A percentile compares a stretch with the other conserved stretches of the same genome.
These are phyloP conservation scores for Casuarina equisetifolia DNA, from an alignment of 306 rosid species.

Conservation along the genomic window DNA sequence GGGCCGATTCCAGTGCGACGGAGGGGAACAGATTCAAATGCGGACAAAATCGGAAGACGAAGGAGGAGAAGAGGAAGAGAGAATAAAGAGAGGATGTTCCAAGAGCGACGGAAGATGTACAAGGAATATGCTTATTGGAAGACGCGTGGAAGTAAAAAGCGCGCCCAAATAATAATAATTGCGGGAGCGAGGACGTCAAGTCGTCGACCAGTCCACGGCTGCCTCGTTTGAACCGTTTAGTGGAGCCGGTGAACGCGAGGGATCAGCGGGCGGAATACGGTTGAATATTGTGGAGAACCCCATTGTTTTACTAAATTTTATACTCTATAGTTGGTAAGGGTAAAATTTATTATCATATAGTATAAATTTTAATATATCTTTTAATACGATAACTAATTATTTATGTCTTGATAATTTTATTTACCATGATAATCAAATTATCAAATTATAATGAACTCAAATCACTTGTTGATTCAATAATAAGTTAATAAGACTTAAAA, in stretches of 20 bases:
- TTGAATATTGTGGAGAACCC: too few species aligned
- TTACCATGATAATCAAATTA: too few species aligned
- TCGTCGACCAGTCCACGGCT: neutral
- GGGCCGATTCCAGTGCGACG: neutral
- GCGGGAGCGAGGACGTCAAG: neutral
- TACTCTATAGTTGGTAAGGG: too few species aligned
- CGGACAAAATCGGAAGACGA: neutral
- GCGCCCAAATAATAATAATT: neutral
- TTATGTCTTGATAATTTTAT: too few species aligned
- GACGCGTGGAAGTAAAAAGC: neutral
- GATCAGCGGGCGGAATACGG: too few species aligned
- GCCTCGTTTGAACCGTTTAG: neutral
- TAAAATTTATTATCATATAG: too few species aligned
- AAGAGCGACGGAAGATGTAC: neutral
- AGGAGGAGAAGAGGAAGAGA: neutral
- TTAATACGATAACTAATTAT: too few species aligned
- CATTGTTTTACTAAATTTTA: too few species aligned
- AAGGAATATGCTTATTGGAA: neutral
- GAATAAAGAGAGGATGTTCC: neutral
- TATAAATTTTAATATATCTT: too few species aligned
- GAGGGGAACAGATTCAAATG: neutral
- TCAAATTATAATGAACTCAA: too few species aligned
- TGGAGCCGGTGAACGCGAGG: neutral
- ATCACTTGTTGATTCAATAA: too few species aligned
- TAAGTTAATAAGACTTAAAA: too few species aligned